Conservation (phyloP, 2,329 filamentous ascomycete species). For the Fusarium dlaminii region DNA sequence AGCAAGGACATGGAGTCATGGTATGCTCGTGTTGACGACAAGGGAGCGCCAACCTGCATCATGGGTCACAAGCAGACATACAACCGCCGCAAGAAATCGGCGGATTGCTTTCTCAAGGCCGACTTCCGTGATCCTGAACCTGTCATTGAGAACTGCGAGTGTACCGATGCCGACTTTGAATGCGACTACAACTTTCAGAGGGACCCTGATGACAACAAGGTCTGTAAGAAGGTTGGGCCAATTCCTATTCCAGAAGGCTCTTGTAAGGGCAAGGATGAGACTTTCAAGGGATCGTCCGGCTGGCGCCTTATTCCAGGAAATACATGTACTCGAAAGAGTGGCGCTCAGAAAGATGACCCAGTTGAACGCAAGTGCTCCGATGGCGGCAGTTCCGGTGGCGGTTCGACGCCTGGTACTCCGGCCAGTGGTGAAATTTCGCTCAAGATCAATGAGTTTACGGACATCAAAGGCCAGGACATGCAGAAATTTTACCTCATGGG, state of each 20-base stretch:
- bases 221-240: conserved; percentile 73
- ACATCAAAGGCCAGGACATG: conserved; percentile 61
- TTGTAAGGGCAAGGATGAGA: conserved; percentile 76
- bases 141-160: conserved; percentile 79
- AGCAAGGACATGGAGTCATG: conserved; percentile 86
- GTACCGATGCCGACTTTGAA: conserved; percentile 87
- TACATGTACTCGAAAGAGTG: conserved; percentile 70
- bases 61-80: conserved; percentile 97
- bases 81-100: conserved; percentile 83
- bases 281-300: conserved; percentile 85
- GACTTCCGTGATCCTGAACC: conserved; percentile 83
- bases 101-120: conserved; percentile 87
- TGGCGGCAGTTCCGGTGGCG: conserved; percentile 48
- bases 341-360: conserved; percentile 73
- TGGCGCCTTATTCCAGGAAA: conserved; percentile 92
- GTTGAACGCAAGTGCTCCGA: conserved; percentile 82
- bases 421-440: conserved; percentile 73
- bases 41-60: conserved; percentile 85
- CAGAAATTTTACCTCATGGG: conserved; percentile 82
- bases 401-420: conserved; percentile 57
- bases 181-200: conserved; percentile 93
- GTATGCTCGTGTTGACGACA: conserved; percentile 82
- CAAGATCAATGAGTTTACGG: conserved; percentile 67
- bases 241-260: conserved; percentile 74
- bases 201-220: conserved; percentile 68